Evolutionary conservation across 2,329 filamentous ascomycete species (phyloP).

Genomic region (Paramyrothecium sp.): DNA sequence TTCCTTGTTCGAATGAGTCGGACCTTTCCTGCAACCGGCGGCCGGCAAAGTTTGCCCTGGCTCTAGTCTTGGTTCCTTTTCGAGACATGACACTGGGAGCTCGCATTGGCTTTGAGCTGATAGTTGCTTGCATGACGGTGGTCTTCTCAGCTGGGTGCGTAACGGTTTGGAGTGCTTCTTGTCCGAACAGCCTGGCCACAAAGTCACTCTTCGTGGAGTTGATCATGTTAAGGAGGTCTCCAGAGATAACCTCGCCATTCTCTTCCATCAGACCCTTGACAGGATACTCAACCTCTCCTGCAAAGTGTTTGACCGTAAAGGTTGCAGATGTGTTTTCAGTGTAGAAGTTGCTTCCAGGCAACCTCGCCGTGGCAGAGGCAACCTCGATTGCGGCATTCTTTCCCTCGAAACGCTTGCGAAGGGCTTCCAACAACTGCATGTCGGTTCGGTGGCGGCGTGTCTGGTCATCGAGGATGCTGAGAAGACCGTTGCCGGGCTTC

Average conservation of each 20-base stretch:
- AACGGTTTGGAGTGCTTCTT: conserved; percentile 88
- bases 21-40: conserved; percentile 39
- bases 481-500: conserved; percentile 86
- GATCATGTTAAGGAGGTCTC: conserved; percentile 92
- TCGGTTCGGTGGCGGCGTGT: conserved; percentile 87
- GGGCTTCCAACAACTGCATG: conserved; percentile 83
- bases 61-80: conserved; percentile 54
- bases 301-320: conserved; percentile 94
- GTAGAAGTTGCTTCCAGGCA: conserved; percentile 86
- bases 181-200: conserved; percentile 87
- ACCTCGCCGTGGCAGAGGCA: conserved; percentile 68
- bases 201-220: conserved; percentile 86
- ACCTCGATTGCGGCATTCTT: conserved; percentile 91
- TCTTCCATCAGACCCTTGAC: conserved; percentile 86
- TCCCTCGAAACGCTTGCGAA: conserved; percentile 89
- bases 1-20: conserved; percentile 47
- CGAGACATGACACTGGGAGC: conserved; percentile 89
- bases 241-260: conserved; percentile 94
- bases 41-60: conserved; percentile 27
- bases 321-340: conserved; percentile 77
- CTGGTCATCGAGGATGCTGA: conserved; percentile 95
- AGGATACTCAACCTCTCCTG: conserved; percentile 93
- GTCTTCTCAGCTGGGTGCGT: conserved; percentile 89
- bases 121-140: conserved; percentile 92
- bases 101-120: conserved; percentile 91